These are phyloP conservation scores for Williopsis jadinii DNA, from an alignment of 1,139 yeast species.

Conservation along the genomic window DNA sequence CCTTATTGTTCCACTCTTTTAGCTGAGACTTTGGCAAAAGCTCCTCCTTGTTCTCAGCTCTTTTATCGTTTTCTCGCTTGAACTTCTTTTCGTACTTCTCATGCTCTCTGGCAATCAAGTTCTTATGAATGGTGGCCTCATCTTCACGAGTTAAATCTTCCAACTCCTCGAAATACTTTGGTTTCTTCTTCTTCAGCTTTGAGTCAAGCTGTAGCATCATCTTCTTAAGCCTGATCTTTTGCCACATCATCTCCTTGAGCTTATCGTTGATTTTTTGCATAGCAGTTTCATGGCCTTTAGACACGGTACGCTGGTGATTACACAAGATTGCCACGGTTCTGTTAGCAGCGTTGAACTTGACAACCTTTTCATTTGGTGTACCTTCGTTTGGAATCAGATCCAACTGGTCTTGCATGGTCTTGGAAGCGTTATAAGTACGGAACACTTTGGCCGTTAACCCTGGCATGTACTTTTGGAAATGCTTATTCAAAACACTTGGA, in stretches of 20 bases:
- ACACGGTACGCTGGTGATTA: conserved; percentile 93
- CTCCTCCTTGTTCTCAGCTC: conserved; percentile 48
- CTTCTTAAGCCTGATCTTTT: conserved; percentile 64
- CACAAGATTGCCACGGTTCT: conserved; percentile 92
- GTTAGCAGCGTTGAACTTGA: conserved; percentile 89
- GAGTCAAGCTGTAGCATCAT: conserved; percentile 66
- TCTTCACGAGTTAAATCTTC: conserved; percentile 67
- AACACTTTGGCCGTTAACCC: conserved; percentile 95
- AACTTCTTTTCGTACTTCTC: conserved; percentile 62
- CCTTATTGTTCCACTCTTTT: conserved; percentile 50
- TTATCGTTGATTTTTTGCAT: conserved; percentile 74
- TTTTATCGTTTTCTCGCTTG: conserved; percentile 71
- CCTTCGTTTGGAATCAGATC: conserved; percentile 80
- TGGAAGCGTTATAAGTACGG: conserved; percentile 95
- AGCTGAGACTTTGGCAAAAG: conserved; percentile 48
- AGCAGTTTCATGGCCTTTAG: conserved; percentile 74
- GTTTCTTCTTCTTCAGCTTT: conserved; percentile 41
- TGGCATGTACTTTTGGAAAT: conserved; percentile 83
- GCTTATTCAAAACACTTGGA: conserved; percentile 77
- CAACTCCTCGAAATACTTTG: conserved; percentile 59
- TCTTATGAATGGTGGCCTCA: conserved; percentile 48
- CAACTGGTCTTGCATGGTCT: conserved; percentile 92
- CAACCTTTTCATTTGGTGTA: conserved; percentile 79
- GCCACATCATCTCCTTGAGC: conserved; percentile 79
- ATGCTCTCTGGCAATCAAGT: conserved; percentile 48